phyloP scores from a whole-genome alignment of 805 yeast species.

The Spathaspora passalidarum region DNA sequence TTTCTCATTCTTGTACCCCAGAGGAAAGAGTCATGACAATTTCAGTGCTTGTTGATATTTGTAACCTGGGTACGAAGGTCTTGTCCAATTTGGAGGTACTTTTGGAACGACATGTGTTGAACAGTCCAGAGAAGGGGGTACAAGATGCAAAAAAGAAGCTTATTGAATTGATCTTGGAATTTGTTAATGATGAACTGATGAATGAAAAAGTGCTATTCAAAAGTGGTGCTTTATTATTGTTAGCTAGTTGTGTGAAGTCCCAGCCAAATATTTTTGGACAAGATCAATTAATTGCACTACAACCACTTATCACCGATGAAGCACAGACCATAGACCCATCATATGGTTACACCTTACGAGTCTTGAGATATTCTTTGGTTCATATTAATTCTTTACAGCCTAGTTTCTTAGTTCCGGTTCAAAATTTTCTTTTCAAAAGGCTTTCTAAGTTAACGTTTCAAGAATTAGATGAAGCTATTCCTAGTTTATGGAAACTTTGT shows the following conservation, averaged over 20 bases:
- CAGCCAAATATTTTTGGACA: slow-evolving; percentile 55
- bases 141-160: slow-evolving; percentile 20
- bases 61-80: slow-evolving; percentile 34
- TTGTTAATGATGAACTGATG: slow-evolving; percentile 14
- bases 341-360: slow-evolving; percentile 50
- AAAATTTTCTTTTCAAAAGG: slow-evolving; percentile 48
- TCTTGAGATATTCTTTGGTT: slow-evolving; percentile 51
- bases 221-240: slow-evolving; percentile 36
- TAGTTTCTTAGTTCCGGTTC: slow-evolving; percentile 48
- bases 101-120: slow-evolving; percentile 42
- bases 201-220: slow-evolving; percentile 18
- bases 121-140: slow-evolving; percentile 17
- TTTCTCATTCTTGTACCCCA: background rate
- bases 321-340: slow-evolving; percentile 34
- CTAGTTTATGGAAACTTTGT: slow-evolving; percentile 61
- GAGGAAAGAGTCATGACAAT: background rate
- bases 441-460: slow-evolving; percentile 57
- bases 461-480: slow-evolving; percentile 74
- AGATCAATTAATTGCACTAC: slow-evolving; percentile 63
- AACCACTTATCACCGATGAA: slow-evolving; percentile 59
- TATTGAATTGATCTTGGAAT: slow-evolving; percentile 33
- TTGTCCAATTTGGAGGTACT: slow-evolving; percentile 14
- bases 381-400: slow-evolving; percentile 44
- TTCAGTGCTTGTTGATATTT: slow-evolving; percentile 37
- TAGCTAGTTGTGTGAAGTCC: slow-evolving; percentile 56